A percentile compares a stretch with the other conserved stretches of the same genome.
Conservation (phyloP, 2,329 filamentous ascomycete genomes). For the Phyllosticta citrichinensis region DNA sequence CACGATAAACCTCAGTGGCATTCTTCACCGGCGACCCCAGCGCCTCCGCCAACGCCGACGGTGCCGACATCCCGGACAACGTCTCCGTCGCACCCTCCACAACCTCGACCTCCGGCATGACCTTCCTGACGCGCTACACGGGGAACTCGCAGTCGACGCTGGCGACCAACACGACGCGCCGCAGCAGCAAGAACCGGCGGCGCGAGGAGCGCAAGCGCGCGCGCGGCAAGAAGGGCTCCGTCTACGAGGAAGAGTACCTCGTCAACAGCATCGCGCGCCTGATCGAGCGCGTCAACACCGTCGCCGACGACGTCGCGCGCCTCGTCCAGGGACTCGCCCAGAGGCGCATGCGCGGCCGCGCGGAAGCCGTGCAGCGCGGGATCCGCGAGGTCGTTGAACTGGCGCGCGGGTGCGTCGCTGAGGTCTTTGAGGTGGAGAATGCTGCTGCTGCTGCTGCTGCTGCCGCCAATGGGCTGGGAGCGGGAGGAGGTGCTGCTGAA, state of each 20-base stretch:
- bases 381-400: slow-evolving; percentile 64
- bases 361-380: slow-evolving; percentile 62
- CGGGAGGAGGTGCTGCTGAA: slow-evolving; percentile 9
- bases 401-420: slow-evolving; percentile 55
- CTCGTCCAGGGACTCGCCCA: slow-evolving; percentile 70
- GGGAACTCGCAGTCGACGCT: slow-evolving; percentile 57
- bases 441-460: neutral
- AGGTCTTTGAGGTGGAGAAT: slow-evolving; percentile 51
- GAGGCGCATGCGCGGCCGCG: slow-evolving; percentile 79
- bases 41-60: slow-evolving; percentile 15
- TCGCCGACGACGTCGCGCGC: slow-evolving; percentile 60
- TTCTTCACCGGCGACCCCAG: slow-evolving; percentile 68
- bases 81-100: slow-evolving; percentile 83
- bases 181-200: slow-evolving; percentile 77
- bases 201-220: slow-evolving; percentile 93
- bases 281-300: slow-evolving; percentile 68
- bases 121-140: slow-evolving; percentile 87
- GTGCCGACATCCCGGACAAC: slow-evolving; percentile 77
- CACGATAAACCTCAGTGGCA: slow-evolving; percentile 38
- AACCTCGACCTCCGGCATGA: slow-evolving; percentile 64
- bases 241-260: slow-evolving; percentile 97
- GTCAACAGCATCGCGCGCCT: slow-evolving; percentile 77
- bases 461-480: neutral
- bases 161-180: slow-evolving; percentile 63
- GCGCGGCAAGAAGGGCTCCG: slow-evolving; percentile 86